Evolutionary conservation across 805 yeast genomes (phyloP).

Genomic region (Hemisphaericaspora nanyangensis): DNA sequence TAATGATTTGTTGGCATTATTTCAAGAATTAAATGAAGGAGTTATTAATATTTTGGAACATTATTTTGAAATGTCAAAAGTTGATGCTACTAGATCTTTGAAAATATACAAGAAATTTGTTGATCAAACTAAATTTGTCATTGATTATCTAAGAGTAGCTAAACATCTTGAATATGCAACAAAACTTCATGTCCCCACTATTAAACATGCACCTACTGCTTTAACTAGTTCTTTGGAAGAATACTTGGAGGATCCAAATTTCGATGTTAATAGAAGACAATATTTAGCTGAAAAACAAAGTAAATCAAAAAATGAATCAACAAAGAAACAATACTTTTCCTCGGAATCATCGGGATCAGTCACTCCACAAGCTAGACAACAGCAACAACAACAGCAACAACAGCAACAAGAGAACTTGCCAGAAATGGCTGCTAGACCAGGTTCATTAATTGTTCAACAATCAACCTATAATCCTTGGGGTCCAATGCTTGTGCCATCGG

Average conservation of each 20-base stretch:
- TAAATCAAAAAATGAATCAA: constrained; percentile 1
- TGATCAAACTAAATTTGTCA: constrained; percentile 80
- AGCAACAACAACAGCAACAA: constrained; percentile 4
- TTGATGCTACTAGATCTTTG: constrained; percentile 84
- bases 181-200: constrained; percentile 89
- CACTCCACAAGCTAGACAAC: constrained; percentile 1
- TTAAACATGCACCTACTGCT: constrained; percentile 96
- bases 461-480: constrained; percentile 42
- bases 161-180: constrained; percentile 84
- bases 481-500: constrained; percentile 8
- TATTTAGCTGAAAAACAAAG: constrained; percentile 63
- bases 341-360: no score
- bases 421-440: constrained; percentile 12
- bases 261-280: constrained; percentile 74
- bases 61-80: constrained; percentile 85
- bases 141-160: constrained; percentile 82
- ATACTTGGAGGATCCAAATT: constrained; percentile 80
- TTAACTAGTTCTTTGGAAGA: constrained; percentile 83
- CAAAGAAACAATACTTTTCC: constrained; percentile 4
- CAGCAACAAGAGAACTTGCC: background rate
- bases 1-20: constrained; percentile 81
- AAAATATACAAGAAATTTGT: constrained; percentile 82
- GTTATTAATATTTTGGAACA: constrained; percentile 91
- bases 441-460: constrained; percentile 34
- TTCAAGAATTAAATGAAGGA: constrained; percentile 91